These are phyloP conservation scores for Chaetomiaceae sp. DNA, from an alignment of 2,329 filamentous ascomycete genomes.

Conservation along the genomic window DNA sequence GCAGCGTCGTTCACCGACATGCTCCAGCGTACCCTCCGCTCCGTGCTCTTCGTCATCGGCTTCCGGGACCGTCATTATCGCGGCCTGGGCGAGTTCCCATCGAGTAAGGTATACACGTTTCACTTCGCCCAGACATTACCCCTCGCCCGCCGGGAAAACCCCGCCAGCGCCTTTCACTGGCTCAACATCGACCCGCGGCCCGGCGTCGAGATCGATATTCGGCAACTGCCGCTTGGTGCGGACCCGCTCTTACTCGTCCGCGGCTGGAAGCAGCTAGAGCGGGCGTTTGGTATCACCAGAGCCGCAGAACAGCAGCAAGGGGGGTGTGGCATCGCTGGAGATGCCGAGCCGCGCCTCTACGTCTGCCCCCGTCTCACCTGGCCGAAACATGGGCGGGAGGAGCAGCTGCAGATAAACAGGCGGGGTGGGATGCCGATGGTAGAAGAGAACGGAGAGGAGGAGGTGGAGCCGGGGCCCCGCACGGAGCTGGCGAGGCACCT, in stretches of 20 bases:
- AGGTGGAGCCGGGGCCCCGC: not conserved
- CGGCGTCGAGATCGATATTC: conserved; percentile 13
- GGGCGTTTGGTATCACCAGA: conserved; percentile 2
- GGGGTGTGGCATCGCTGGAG: not conserved
- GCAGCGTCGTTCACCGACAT: conserved; percentile 13
- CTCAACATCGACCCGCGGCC: conserved; percentile 15
- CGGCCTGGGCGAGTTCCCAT: not conserved
- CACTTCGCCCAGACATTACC: conserved; percentile 15
- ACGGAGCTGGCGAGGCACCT: not conserved
- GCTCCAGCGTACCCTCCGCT: conserved; percentile 4
- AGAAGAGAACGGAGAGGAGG: not conserved
- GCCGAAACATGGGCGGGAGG: not conserved
- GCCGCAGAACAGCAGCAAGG: not conserved
- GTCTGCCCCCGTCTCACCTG: not conserved
- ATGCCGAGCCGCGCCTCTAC: not conserved
- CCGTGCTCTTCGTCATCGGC: conserved; percentile 6
- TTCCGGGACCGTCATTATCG: not conserved
- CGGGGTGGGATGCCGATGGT: too few relatives aligned
- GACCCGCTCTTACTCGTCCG: not conserved
- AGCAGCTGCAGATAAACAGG: not conserved
- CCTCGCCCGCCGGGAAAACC: not conserved
- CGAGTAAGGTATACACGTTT: too few relatives aligned
- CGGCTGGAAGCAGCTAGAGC: conserved; percentile 8
- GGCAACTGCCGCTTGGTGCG: not conserved
- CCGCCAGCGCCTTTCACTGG: conserved; percentile 11